These are phyloP conservation scores for Salpingoeca rosetta DNA, from an alignment of 78 protist genomes.

Conservation along the genomic window DNA sequence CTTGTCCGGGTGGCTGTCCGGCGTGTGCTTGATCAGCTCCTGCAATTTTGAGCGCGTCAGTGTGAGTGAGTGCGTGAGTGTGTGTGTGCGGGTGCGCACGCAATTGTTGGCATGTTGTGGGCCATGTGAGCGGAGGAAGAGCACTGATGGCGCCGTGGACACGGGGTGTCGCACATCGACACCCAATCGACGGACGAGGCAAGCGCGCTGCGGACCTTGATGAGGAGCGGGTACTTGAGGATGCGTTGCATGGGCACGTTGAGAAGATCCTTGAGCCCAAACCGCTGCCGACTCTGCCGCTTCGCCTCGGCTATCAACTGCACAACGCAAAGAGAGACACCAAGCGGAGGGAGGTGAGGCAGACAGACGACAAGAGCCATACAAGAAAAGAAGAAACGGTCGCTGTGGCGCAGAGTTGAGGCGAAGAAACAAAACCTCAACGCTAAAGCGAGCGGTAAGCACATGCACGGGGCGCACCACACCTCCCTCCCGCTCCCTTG, in stretches of 20 bases:
- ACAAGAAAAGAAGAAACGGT: neutral
- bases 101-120: neutral
- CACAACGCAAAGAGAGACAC: neutral
- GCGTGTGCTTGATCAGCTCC: slow-evolving; percentile 1
- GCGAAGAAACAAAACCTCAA: no score
- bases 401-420: no score
- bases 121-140: neutral
- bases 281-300: neutral
- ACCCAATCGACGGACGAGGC: neutral
- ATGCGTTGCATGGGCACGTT: slow-evolving; percentile 12
- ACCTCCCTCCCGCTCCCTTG: no score
- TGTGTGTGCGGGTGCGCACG: neutral
- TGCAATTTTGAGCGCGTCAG: neutral
- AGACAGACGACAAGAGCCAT: neutral
- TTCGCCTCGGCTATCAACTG: neutral
- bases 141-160: neutral
- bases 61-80: neutral
- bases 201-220: neutral
- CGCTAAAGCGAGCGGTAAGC: no score
- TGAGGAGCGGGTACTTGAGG: slow-evolving; percentile 1
- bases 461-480: no score
- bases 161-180: neutral
- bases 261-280: neutral
- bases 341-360: neutral
- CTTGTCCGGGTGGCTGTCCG: neutral